Percentiles rank a stretch among this genome's conserved stretches.
phyloP scores from a whole-genome alignment of 2,329 filamentous ascomycete genomes.

The Diaporthe batatas region DNA sequence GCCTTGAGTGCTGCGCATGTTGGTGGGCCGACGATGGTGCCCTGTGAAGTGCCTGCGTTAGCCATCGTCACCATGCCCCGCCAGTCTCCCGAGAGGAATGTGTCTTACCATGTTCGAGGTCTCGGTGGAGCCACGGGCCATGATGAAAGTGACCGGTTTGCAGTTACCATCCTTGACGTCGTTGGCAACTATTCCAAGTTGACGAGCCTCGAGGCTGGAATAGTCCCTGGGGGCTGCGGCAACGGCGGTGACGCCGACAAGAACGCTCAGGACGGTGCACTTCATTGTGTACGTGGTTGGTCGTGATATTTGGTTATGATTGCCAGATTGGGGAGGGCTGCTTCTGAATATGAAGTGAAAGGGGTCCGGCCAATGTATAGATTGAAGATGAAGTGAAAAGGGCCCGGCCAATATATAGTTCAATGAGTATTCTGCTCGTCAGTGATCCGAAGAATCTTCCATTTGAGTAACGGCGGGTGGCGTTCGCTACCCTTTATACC shows the following conservation, averaged over 20 bases:
- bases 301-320: background rate
- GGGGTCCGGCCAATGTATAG: conserved; percentile 17
- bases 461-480: conserved; percentile 3
- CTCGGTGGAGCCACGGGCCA: conserved; percentile 53
- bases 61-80: background rate
- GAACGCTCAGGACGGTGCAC: conserved; percentile 26
- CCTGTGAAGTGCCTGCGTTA: conserved; percentile 43
- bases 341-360: background rate
- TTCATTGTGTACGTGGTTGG: conserved; percentile 40
- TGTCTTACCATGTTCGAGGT: conserved; percentile 50
- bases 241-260: conserved; percentile 36
- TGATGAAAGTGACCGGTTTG: conserved; percentile 51
- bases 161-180: conserved; percentile 46
- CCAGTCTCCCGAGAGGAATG: background rate
- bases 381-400: background rate
- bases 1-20: conserved; percentile 48
- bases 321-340: background rate
- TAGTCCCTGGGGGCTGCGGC: conserved; percentile 40
- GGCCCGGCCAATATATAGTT: conserved; percentile 21
- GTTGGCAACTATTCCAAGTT: conserved; percentile 33
- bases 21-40: conserved; percentile 48
- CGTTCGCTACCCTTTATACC: conserved; percentile 16
- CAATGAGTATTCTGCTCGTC: background rate
- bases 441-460: conserved; percentile 22
- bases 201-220: conserved; percentile 28